Base-by-base conservation (phyloP, 768 basidiomycete species). In the Coprinopsis sp. region DNA sequence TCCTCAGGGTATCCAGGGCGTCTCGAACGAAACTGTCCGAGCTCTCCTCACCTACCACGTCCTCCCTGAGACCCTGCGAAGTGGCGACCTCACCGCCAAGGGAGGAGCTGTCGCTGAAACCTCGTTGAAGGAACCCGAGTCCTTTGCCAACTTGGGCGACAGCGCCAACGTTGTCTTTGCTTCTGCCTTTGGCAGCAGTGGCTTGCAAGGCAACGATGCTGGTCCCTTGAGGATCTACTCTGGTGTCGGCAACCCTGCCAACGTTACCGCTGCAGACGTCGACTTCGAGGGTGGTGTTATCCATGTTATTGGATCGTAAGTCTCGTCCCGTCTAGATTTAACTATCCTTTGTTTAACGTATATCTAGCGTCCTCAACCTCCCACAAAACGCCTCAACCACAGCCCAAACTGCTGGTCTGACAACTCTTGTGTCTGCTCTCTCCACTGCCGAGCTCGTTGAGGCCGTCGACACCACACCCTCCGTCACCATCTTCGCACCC, bases 401-500 rank as follows among this genome's bases (percentile, higher is more conserved):
- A 2, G 48, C 48, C 4, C 3, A 49, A 23, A 24, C 22, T 3
- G 48, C 48, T 3, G 23, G 14, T 4, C 33, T 49, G 2, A 19
- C 22, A 2, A 49, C 48, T 6, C 19, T 49, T 1, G 22, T 37
- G 0, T 13, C n/a, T 4, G 48, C 48, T 1, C 13, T 49, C n/a
- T 7, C 5, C n/a, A 30, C 4, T 6, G 31, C 41, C 2, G 38
- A 44, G 16, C 42, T 49, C 3, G 37, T 34, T 6, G 3, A 6
- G 24, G 21, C 38, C 24, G 48, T 49, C 10, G 48, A 49, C 27
- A 49, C 40, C 6, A 49, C 48, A 7, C 24, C 48, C 6, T 44
- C 43, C 22, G 43, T 49, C 33, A 49, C 48, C 24, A 44, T 40
- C 33, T 49, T 49, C 24, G 48, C 48, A n/a, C 48, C 48, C 3